Base-by-base conservation (phyloP, 192 early-diverging fungal species). In the Backusella psychrophila region DNA sequence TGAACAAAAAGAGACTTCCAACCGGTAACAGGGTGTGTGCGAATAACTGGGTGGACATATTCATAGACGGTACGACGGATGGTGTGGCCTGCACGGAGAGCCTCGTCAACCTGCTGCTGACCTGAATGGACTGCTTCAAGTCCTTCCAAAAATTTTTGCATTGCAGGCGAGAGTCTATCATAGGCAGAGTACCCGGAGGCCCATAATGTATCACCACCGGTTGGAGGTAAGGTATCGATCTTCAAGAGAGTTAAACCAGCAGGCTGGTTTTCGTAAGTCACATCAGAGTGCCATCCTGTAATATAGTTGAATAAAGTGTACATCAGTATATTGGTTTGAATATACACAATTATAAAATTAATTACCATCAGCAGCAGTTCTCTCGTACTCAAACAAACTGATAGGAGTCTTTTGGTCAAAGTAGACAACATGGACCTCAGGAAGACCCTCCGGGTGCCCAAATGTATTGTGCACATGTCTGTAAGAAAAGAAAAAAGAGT, bases 21-120 rank as follows among this genome's bases (percentile, higher is more conserved):
- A 15, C 90, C 89, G 2, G 92, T 93, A 44, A 91, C 86, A 23
- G 92, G 92, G 71, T 93, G 91, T 8, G 90, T 92, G 35, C 92
- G 86, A 35, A 93, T 73, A 19, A 84, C 71, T 23, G 87, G 87
- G 26, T 88, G 84, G 0, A 39, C 69, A n/a, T 75, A 59, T 68
- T 80, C 78, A 21, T 78, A 79, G 23, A 78, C 66, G 21, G 79
- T 79, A 38, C 85, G 82, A 17, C 76, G 83, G 8, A 76, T 12
- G 7, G 46, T 14, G n/a, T 68, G 71, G n/a, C 63, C 66, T 42
- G 6, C 29, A 12, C 15, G 14, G 11, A 34, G 15, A 14, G 75
- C 74, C 35, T 53, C 34, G 29, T 78, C 39, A 9, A 72, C 46
- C 52, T 79, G 81, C 12, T 59, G 17, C 14, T 83, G 75, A 4